phyloP scores from a whole-genome alignment of 176 grass and related monocot species.

The Ensete glaucum region DNA sequence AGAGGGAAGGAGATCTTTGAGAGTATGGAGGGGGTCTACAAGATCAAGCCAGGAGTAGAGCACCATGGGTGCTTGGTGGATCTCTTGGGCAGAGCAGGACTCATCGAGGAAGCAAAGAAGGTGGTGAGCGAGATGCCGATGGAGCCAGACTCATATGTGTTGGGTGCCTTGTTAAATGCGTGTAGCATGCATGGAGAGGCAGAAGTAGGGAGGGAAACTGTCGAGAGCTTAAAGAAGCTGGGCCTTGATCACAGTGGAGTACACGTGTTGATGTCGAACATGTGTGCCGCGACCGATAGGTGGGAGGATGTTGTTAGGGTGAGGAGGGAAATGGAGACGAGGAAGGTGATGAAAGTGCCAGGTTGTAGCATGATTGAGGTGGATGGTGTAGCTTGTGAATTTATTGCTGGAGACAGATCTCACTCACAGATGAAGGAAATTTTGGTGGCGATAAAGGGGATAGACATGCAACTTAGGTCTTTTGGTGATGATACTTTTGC shows the following conservation, averaged over 20 bases:
- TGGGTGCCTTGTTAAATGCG: slow-evolving; percentile 53
- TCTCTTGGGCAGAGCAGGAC: slow-evolving; percentile 40
- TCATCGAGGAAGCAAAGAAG: slow-evolving; percentile 25
- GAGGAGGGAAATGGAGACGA: slow-evolving; percentile 31
- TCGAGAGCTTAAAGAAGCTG: slow-evolving; percentile 18
- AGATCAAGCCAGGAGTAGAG: slow-evolving; percentile 34
- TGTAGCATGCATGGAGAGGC: slow-evolving; percentile 28
- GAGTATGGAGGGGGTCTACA: slow-evolving; percentile 23
- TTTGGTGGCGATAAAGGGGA: neutral
- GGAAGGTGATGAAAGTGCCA: slow-evolving; percentile 25
- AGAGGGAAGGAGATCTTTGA: slow-evolving; percentile 28
- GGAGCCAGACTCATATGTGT: slow-evolving; percentile 48
- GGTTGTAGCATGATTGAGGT: slow-evolving; percentile 51
- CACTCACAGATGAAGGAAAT: slow-evolving; percentile 28
- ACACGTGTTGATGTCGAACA: slow-evolving; percentile 50
- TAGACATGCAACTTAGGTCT: slow-evolving; percentile 28
- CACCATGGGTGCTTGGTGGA: slow-evolving; percentile 58
- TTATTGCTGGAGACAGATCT: slow-evolving; percentile 42
- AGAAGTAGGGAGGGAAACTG: slow-evolving; percentile 17
- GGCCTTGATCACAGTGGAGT: slow-evolving; percentile 42
- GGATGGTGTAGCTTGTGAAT: slow-evolving; percentile 40
- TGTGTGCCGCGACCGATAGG: slow-evolving; percentile 35
- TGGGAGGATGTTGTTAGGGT: slow-evolving; percentile 37
- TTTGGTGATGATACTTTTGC: neutral
- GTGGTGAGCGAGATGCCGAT: slow-evolving; percentile 34